Conservation (phyloP, 2,329 filamentous ascomycete species). For the Xylariaceae sp. region DNA sequence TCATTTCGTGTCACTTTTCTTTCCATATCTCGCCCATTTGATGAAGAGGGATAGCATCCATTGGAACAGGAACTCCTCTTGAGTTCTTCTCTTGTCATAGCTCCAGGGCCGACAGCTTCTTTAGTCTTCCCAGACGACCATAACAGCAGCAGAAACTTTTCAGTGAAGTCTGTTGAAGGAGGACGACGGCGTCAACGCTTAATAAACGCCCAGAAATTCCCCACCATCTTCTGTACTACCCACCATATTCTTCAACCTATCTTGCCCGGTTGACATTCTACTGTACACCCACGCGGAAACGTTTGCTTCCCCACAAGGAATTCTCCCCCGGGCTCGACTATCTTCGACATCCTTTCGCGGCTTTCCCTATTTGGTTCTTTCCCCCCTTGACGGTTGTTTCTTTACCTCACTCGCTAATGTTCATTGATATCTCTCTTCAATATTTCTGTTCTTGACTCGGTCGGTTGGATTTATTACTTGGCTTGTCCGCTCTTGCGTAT, state of each 20-base stretch:
- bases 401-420: conserved; percentile 11
- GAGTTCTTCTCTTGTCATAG: conserved; percentile 3
- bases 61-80: not conserved
- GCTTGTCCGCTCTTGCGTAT: conserved; percentile 3
- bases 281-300: conserved; percentile 19
- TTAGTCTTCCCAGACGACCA: conserved; percentile 12
- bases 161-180: conserved; percentile 22
- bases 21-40: conserved; percentile 8
- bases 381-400: conserved; percentile 5
- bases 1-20: conserved; percentile 11
- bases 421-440: conserved; percentile 13
- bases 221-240: conserved; percentile 23
- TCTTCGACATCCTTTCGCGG: conserved; percentile 12
- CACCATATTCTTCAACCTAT: conserved; percentile 22
- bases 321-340: conserved; percentile 12
- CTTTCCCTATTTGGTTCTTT: conserved; percentile 5
- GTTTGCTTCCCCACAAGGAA: conserved; percentile 15
- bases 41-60: conserved; percentile 7
- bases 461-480: conserved; percentile 3
- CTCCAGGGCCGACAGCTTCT: conserved; percentile 3
- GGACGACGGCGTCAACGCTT: conserved; percentile 24
- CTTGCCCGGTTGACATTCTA: conserved; percentile 10
- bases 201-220: conserved; percentile 22
- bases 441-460: conserved; percentile 3
- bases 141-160: conserved; percentile 8